Percentiles rank a stretch among this genome's conserved stretches.
Evolutionary conservation across 805 yeast species (phyloP).

Genomic region (Nakazawaea ernobii): DNA sequence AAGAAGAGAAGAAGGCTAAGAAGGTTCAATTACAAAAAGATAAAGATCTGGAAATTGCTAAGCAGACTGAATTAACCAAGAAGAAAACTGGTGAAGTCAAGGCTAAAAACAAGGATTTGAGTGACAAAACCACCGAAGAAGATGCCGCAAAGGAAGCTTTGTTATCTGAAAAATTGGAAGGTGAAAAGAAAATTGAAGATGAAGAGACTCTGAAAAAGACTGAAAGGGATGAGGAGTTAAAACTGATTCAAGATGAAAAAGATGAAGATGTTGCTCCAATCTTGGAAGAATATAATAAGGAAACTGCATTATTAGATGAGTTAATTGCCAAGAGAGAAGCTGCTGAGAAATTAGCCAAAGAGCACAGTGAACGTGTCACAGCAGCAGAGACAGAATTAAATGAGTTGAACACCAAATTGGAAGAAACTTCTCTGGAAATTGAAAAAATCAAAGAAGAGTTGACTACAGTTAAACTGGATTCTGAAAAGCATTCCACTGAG

Average conservation of each 20-base stretch:
- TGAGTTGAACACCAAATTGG: constrained; percentile 38
- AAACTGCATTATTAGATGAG: constrained; percentile 43
- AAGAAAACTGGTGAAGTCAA: constrained; percentile 32
- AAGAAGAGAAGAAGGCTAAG: constrained; percentile 28
- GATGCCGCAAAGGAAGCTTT: constrained; percentile 35
- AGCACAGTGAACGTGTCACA: constrained; percentile 39
- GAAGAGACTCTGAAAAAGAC: constrained; percentile 37
- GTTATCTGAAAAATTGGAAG: constrained; percentile 35
- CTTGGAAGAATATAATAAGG: constrained; percentile 44
- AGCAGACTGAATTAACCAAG: constrained; percentile 37
- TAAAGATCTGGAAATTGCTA: constrained; percentile 39
- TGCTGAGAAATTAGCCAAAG: constrained; percentile 36
- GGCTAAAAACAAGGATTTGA: constrained; percentile 37
- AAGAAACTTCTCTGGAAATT: constrained; percentile 34
- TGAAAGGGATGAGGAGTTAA: constrained; percentile 42
- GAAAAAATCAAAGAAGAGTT: constrained; percentile 34
- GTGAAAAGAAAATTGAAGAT: constrained; percentile 35
- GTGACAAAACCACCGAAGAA: constrained; percentile 31
- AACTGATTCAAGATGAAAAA: constrained; percentile 41
- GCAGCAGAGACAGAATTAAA: constrained; percentile 35
- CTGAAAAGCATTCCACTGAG: constrained; percentile 23
- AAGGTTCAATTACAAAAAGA: constrained; percentile 43
- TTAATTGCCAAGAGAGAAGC: constrained; percentile 45
- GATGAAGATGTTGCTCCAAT: constrained; percentile 51
- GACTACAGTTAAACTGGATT: constrained; percentile 22